Evolutionary conservation across 148 eudicot genomes (phyloP).

Genomic region (Amaranthus palmeri): DNA sequence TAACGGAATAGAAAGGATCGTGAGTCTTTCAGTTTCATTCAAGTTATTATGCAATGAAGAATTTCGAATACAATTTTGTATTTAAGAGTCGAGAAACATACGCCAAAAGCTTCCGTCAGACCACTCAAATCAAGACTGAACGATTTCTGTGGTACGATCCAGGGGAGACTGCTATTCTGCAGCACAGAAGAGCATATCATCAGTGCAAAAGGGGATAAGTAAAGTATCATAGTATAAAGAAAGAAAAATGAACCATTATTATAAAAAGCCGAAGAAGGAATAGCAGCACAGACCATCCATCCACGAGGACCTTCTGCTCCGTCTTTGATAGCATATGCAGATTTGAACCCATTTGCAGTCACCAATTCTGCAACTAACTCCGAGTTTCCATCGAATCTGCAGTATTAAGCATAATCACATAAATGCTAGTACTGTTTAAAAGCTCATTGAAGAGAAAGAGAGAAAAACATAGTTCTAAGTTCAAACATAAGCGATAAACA

Average conservation of each 20-base stretch:
- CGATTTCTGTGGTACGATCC: constrained; percentile 73
- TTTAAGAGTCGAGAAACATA: constrained; percentile 29
- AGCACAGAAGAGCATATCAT: constrained; percentile 20
- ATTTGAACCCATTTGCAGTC: constrained; percentile 85
- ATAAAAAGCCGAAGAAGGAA: constrained; percentile 14
- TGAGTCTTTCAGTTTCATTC: not conserved
- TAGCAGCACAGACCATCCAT: constrained; percentile 61
- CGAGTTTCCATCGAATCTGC: constrained; percentile 94
- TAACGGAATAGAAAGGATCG: too few relatives aligned
- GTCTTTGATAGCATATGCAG: constrained; percentile 92
- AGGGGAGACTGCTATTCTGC: constrained; percentile 97
- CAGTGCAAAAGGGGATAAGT: constrained; percentile 13
- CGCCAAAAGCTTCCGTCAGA: constrained; percentile 56
- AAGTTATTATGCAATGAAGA: not conserved
- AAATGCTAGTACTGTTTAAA: not conserved
- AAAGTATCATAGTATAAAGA: not conserved
- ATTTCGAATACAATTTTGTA: not conserved
- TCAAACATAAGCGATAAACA: too few relatives aligned
- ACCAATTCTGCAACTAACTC: constrained; percentile 89
- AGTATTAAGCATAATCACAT: constrained; percentile 15
- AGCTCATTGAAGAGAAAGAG: not conserved
- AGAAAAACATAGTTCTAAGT: not conserved
- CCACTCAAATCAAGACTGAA: constrained; percentile 55
- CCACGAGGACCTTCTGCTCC: constrained; percentile 97
- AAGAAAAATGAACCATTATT: not conserved